phyloP scores from a whole-genome alignment of 179 eudicot genomes.

The Silene noctiflora region DNA sequence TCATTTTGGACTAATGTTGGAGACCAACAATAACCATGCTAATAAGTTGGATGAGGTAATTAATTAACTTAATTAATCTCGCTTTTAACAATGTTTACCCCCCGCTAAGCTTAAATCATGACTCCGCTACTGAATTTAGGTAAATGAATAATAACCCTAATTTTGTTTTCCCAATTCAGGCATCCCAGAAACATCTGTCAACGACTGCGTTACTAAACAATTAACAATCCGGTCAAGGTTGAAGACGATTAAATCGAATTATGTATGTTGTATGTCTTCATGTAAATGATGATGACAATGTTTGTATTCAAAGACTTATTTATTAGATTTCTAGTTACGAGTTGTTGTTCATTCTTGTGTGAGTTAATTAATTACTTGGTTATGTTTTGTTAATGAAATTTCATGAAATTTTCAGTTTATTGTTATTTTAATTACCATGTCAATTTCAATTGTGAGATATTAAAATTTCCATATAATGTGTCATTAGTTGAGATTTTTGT shows the following conservation, averaged over 20 bases:
- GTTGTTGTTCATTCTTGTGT: slow-evolving; percentile 7
- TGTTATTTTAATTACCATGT: neutral
- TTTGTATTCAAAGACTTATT: neutral
- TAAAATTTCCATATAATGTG: too few relatives aligned
- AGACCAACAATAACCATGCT: slow-evolving; percentile 53
- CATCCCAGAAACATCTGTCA: slow-evolving; percentile 43
- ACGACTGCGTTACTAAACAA: slow-evolving; percentile 48
- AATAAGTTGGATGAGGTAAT: slow-evolving; percentile 56
- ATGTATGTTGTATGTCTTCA: slow-evolving; percentile 10
- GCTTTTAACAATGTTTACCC: too few relatives aligned
- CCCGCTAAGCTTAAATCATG: too few relatives aligned
- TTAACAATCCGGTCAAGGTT: slow-evolving; percentile 15
- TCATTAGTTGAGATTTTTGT: too few relatives aligned
- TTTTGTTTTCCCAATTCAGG: slow-evolving; percentile 25
- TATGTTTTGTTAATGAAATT: neutral
- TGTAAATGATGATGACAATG: slow-evolving; percentile 11
- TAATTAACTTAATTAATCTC: neutral
- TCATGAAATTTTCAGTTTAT: neutral
- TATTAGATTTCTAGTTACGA: neutral
- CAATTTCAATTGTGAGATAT: neutral
- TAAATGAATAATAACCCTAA: too few relatives aligned
- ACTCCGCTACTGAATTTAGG: too few relatives aligned
- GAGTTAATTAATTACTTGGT: neutral
- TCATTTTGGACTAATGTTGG: slow-evolving; percentile 86
- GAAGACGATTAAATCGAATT: neutral